phyloP scores from a whole-genome alignment of 2,329 filamentous ascomycete species.

The Ceratocystis cacaofunesta region DNA sequence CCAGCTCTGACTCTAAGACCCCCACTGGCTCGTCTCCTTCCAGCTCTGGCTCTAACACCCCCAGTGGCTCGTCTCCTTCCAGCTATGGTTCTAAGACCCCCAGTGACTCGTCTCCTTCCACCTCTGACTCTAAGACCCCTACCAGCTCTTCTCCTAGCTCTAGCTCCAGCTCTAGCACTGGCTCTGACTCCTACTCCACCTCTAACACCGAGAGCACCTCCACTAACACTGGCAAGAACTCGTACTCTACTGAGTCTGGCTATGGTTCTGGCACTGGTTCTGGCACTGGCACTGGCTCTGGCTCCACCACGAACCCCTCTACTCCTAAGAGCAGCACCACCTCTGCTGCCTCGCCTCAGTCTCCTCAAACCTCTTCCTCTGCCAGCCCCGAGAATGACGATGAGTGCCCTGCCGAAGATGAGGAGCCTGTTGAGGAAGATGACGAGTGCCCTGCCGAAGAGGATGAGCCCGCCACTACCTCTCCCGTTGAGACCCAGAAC shows the following conservation, averaged over 20 bases:
- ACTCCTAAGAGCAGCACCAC: not conserved
- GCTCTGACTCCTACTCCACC: not conserved
- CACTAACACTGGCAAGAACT: no score
- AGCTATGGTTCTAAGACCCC: no score
- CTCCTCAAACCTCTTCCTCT: not conserved
- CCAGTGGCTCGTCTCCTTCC: not conserved
- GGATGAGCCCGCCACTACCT: not conserved
- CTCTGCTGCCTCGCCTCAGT: not conserved
- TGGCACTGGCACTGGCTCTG: not conserved
- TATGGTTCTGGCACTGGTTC: no score
- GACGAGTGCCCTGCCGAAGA: conserved; percentile 9
- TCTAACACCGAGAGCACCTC: not conserved
- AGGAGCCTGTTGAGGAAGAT: not conserved
- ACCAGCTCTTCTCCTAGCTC: not conserved
- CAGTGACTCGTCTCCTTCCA: no score
- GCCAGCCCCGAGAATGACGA: not conserved
- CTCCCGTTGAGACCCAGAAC: not conserved
- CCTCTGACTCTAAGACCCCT: no score
- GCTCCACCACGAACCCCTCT: not conserved
- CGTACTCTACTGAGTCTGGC: no score
- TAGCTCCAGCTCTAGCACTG: no score
- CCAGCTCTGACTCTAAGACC: not conserved
- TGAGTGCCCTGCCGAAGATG: conserved; percentile 6
- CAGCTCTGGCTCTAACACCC: not conserved
- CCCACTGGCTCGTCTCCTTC: not conserved